Percentiles rank a stretch among this genome's conserved stretches.
phyloP scores from a whole-genome alignment of 345 rosid genomes.

The Salix purpurea region DNA sequence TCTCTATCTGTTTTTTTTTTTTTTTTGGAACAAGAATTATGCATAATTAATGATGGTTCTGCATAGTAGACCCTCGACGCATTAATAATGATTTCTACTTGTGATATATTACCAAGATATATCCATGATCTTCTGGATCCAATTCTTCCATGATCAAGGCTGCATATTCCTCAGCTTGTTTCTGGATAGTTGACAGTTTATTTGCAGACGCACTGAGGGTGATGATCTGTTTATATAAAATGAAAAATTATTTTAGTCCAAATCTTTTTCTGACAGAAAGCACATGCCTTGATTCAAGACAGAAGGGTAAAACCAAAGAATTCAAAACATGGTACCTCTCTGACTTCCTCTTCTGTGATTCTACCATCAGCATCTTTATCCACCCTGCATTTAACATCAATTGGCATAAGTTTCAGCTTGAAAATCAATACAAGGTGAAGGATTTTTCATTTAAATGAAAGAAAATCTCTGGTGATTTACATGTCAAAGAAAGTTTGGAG shows the following conservation, averaged over 20 bases:
- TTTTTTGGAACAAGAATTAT: not conserved
- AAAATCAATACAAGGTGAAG: not conserved
- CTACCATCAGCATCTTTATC: conserved; percentile 87
- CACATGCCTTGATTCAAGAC: conserved; percentile 9
- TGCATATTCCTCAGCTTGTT: conserved; percentile 78
- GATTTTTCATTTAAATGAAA: not conserved
- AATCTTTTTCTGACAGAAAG: not conserved
- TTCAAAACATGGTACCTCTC: conserved; percentile 38
- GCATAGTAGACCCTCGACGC: not conserved
- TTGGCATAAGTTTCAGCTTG: not conserved
- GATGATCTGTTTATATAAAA: conserved; percentile 45
- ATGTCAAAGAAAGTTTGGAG: conserved; percentile 77
- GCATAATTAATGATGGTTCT: not conserved
- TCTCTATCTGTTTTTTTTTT: conserved; percentile 41
- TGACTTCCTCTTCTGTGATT: conserved; percentile 68
- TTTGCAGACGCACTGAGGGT: conserved; percentile 78
- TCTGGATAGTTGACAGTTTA: conserved; percentile 54
- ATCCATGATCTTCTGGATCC: conserved; percentile 66
- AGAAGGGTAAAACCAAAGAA: not conserved
- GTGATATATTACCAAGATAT: conserved; percentile 54
- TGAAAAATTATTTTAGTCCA: not conserved
- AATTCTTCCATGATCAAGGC: conserved; percentile 81
- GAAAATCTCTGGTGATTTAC: conserved; percentile 22
- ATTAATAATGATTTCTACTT: not conserved
- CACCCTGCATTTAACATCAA: conserved; percentile 47